phyloP scores from a whole-genome alignment of 2,329 filamentous ascomycete species.

The Clarireedia homoeocarpa region DNA sequence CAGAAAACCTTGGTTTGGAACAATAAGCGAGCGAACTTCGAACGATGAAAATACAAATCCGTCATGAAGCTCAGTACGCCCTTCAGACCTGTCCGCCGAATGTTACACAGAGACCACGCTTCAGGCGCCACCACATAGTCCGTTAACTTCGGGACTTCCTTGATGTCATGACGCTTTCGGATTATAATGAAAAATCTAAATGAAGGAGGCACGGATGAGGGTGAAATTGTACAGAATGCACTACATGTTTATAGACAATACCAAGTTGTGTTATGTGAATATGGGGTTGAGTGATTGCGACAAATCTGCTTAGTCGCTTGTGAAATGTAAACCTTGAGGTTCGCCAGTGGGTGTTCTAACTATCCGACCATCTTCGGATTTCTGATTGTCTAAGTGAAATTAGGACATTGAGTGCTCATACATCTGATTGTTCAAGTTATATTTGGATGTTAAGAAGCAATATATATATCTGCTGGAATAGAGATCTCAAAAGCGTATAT shows the following conservation, averaged over 20 bases:
- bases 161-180: conserved; percentile 4
- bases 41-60: background rate
- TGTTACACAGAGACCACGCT: background rate
- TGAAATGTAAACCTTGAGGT: too few species aligned
- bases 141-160: background rate
- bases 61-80: conserved; percentile 1
- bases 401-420: too few species aligned
- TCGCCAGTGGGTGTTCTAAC: too few species aligned
- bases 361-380: too few species aligned
- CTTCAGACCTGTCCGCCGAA: background rate
- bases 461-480: too few species aligned
- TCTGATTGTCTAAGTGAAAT: too few species aligned
- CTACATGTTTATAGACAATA: conserved; percentile 6
- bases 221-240: conserved; percentile 1
- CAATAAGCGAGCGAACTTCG: background rate
- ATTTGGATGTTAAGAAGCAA: too few species aligned
- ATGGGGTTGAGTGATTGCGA: too few species aligned
- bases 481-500: too few species aligned
- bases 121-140: background rate
- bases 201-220: background rate
- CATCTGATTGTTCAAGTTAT: too few species aligned
- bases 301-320: too few species aligned
- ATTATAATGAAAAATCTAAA: conserved; percentile 3
- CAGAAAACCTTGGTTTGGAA: conserved; percentile 22
- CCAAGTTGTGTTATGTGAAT: background rate